Evolutionary conservation across 352 stramenopile species (phyloP), one percentile per base, ranked within the genome.

Genomic region (Globisporangium iwayamae): DNA sequence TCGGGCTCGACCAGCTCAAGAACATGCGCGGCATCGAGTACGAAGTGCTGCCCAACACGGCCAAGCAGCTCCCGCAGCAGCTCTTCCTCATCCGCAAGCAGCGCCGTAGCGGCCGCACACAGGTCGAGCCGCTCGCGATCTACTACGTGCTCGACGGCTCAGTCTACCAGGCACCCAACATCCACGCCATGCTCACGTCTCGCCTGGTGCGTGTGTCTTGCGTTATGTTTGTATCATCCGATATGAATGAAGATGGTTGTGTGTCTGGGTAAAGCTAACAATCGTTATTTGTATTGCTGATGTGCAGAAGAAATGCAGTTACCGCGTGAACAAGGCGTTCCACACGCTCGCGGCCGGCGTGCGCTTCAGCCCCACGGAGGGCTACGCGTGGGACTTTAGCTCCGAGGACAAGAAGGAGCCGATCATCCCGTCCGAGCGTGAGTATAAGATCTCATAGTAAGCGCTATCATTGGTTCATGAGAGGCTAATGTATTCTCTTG

Each of bases 101-200:
- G 72, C 77, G 87, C 11, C 85, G 88, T 34, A 84, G 74, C 59
- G 73, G 81, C 3, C 84, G 83, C 48, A 94, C 78, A 48, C 85
- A 91, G 57, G 83, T 93, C 48, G 83, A 91, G 68, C 75, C 83
- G 39, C 76, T 96, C 65, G 87, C 85, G 66, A 75, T 96, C 48
- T 96, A 96, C 68, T 96, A 96, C 66, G 87, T 95, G 68, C 74
- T 96, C 43, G 87, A 96, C 54, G 83, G 85, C 34, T 90, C 83
- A 0, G 79, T 96, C 41, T 96, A 96, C 76, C 87, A 95, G 62
- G 85, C 87, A 16, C 88, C 88, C 3, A 94, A 94, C 64, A 90
- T 95, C 69, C 86, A 95, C 69, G 83, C 85, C 53, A 93, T 96
- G 79, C 83, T 96, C 66, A 90, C 80, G 11, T 94, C 87, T 32